Evolutionary conservation across 208 protist genomes (phyloP).

Genomic region (Wallacemonas sp.): DNA sequence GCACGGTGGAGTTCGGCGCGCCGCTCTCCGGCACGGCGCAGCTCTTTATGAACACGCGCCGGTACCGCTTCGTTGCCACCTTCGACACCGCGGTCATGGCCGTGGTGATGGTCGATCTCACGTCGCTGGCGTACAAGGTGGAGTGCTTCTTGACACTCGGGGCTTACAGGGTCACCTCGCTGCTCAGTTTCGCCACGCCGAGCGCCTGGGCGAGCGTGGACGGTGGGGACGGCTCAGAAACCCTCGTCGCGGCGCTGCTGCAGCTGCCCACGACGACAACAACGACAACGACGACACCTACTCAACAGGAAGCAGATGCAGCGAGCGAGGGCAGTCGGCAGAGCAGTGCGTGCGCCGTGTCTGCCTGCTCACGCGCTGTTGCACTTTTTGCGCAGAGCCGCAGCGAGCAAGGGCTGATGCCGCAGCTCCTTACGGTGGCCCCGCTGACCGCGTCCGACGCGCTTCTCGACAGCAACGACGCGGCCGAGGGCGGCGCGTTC

Average conservation of each 20-base stretch:
- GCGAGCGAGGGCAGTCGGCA: background rate
- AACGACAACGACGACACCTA: background rate
- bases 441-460: background rate
- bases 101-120: constrained; percentile 71
- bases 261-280: background rate
- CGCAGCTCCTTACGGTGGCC: constrained; percentile 12
- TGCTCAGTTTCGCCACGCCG: constrained; percentile 32
- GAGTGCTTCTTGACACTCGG: constrained; percentile 77
- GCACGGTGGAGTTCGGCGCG: constrained; percentile 62
- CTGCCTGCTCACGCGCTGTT: background rate
- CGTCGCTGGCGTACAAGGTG: constrained; percentile 41
- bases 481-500: background rate
- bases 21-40: constrained; percentile 50
- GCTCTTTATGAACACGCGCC: constrained; percentile 38
- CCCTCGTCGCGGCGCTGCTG: constrained; percentile 51
- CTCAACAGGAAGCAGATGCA: background rate
- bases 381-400: constrained; percentile 17
- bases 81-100: constrained; percentile 60
- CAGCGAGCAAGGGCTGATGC: background rate
- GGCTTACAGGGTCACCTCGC: constrained; percentile 35
- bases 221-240: constrained; percentile 22
- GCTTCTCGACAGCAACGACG: background rate
- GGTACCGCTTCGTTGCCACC: constrained; percentile 67
- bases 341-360: background rate
- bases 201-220: constrained; percentile 6